phyloP scores from a whole-genome alignment of 1,284 basidiomycete species.

The Ceratobasidium sp. region DNA sequence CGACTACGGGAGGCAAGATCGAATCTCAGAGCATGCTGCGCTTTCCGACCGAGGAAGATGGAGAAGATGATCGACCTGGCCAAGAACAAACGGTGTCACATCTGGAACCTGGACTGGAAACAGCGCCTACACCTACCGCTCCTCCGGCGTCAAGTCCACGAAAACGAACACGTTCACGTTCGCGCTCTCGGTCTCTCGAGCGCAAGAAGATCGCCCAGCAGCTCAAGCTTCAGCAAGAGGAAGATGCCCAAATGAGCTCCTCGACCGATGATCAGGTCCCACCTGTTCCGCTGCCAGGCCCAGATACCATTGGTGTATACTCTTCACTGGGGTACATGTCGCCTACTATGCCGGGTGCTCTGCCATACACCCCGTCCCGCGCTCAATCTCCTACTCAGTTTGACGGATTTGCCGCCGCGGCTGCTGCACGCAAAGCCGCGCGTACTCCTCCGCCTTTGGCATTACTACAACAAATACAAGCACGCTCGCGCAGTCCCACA shows the following conservation, averaged over 20 bases:
- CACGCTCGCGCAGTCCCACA: conserved; percentile 28
- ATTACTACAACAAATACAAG: conserved; percentile 50
- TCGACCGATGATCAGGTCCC: conserved; percentile 33
- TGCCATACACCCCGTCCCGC: neutral
- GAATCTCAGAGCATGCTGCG: conserved; percentile 13
- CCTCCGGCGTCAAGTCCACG: conserved; percentile 11
- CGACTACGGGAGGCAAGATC: conserved; percentile 30
- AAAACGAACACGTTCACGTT: conserved; percentile 32
- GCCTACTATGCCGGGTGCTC: neutral
- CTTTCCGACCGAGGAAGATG: conserved; percentile 16
- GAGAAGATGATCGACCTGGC: neutral
- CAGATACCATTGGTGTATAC: conserved; percentile 8
- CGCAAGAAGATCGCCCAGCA: conserved; percentile 27
- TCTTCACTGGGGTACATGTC: conserved; percentile 17
- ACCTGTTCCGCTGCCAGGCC: conserved; percentile 1
- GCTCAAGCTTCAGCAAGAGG: conserved; percentile 13
- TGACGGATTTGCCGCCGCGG: conserved; percentile 31
- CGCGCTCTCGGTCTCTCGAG: conserved; percentile 32
- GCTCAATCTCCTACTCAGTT: conserved; percentile 28
- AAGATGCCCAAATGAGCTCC: conserved; percentile 25
- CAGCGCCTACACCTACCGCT: neutral
- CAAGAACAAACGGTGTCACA: neutral
- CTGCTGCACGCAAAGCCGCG: conserved; percentile 34
- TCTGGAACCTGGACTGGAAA: neutral
- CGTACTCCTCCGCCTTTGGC: conserved; percentile 43